These are phyloP conservation scores for Cnidoscolus chayamansa DNA, from an alignment of 441 rosid genomes.

Conservation along the genomic window DNA sequence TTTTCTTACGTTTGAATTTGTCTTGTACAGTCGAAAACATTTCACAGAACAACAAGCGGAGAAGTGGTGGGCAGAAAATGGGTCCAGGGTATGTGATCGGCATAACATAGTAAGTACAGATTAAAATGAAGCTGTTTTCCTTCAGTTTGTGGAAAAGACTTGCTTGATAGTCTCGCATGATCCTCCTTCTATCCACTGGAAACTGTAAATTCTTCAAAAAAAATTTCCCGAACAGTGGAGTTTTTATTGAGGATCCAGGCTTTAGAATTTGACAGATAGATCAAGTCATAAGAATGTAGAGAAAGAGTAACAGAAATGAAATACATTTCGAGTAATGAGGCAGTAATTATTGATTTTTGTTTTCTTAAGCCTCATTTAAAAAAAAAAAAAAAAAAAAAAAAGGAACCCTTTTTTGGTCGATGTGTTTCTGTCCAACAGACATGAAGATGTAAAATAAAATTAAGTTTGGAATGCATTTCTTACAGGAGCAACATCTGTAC, in stretches of 20 bases:
- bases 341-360: background rate
- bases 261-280: conserved; percentile 18
- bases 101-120: conserved; percentile 43
- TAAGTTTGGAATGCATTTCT: background rate
- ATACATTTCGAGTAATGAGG: conserved; percentile 16
- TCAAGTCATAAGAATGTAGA: background rate
- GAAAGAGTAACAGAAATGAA: background rate
- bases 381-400: too few species aligned
- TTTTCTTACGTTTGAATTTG: conserved; percentile 6
- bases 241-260: conserved; percentile 22
- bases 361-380: background rate
- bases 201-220: conserved; percentile 28
- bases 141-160: conserved; percentile 9
- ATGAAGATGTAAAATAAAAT: background rate
- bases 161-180: conserved; percentile 7
- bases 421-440: too few species aligned
- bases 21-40: conserved; percentile 56
- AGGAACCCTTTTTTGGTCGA: too few species aligned
- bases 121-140: conserved; percentile 15
- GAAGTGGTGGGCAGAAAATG: conserved; percentile 87
- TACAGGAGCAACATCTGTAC: background rate
- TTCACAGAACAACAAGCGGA: conserved; percentile 72
- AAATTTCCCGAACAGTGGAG: conserved; percentile 23
- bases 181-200: conserved; percentile 31
- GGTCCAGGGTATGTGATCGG: conserved; percentile 51